These are phyloP conservation scores for Aspergillus pseudoterreus DNA, from an alignment of 2,329 filamentous ascomycete species.

Conservation along the genomic window DNA sequence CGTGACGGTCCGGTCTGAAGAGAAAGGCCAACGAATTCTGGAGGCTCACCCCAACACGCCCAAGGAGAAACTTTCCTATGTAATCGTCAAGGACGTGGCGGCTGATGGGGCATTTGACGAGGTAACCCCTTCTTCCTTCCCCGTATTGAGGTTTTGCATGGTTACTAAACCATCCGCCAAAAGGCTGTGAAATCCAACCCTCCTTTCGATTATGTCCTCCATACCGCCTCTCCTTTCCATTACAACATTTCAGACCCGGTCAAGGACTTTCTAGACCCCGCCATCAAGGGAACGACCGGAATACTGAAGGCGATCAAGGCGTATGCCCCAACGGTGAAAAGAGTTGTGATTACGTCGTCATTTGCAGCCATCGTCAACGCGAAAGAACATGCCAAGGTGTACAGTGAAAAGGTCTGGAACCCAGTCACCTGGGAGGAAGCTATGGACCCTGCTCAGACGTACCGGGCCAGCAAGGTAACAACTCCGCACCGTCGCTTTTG, in stretches of 20 bases:
- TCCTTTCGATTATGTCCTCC: conserved; percentile 69
- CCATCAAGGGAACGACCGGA: conserved; percentile 61
- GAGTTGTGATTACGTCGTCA: conserved; percentile 67
- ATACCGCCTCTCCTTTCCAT: conserved; percentile 73
- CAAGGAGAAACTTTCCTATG: conserved; percentile 59
- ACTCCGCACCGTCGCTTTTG: neutral
- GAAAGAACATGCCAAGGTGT: conserved; percentile 30
- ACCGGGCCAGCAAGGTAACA: conserved; percentile 52
- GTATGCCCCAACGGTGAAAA: conserved; percentile 62
- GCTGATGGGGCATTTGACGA: conserved; percentile 65
- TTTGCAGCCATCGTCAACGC: conserved; percentile 63
- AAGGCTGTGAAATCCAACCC: conserved; percentile 57
- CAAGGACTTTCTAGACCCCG: conserved; percentile 58
- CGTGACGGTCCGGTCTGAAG: conserved; percentile 59
- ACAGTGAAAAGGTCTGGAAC: conserved; percentile 42
- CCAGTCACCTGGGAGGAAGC: conserved; percentile 43
- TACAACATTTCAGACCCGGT: conserved; percentile 68
- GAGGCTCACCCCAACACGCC: conserved; percentile 49
- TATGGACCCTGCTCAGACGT: conserved; percentile 33
- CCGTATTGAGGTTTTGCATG: neutral
- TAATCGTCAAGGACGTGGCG: conserved; percentile 70
- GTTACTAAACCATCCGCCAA: conserved; percentile 4
- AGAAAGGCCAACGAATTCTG: conserved; percentile 60
- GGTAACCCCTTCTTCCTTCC: conserved; percentile 25
- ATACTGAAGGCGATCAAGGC: conserved; percentile 61